A percentile compares a stretch with the other conserved stretches of the same genome.
Conservation (phyloP, 208 protist species). For the Angomonas deanei region DNA sequence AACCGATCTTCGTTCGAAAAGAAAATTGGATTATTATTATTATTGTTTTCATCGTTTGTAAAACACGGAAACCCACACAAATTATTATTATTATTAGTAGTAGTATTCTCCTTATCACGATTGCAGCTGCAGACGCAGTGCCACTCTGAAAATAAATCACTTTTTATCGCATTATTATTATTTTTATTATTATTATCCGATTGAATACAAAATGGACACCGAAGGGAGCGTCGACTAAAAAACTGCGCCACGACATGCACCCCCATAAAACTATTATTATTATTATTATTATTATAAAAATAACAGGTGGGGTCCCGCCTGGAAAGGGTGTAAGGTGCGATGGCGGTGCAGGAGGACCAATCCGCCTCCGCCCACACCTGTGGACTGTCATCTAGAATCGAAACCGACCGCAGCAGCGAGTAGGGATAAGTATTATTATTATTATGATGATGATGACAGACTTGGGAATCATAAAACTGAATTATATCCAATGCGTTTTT, state of each 20-base stretch:
- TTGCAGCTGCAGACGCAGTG: constrained; percentile 35
- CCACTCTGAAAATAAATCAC: constrained; percentile 12
- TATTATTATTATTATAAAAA: constrained; percentile 13
- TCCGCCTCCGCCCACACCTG: constrained; percentile 65
- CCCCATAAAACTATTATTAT: constrained; percentile 24
- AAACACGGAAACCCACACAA: no score
- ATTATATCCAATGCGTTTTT: neutral
- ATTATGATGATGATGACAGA: neutral
- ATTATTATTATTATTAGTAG: no score
- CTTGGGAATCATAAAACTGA: neutral
- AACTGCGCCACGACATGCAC: constrained; percentile 43
- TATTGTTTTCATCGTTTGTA: no score
- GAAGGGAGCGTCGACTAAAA: constrained; percentile 11
- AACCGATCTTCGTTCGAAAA: no score
- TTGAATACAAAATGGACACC: neutral
- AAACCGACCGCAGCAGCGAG: constrained; percentile 52
- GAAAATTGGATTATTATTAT: no score
- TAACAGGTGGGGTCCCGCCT: constrained; percentile 59
- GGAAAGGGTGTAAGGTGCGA: constrained; percentile 65
- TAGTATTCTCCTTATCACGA: no score
- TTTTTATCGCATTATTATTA: no score
- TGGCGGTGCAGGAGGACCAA: constrained; percentile 53
- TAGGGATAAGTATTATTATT: neutral
- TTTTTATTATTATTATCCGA: no score
- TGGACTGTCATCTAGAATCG: constrained; percentile 66